A percentile compares a stretch with the other conserved stretches of the same genome.
Evolutionary conservation across 2,329 filamentous ascomycete genomes (phyloP).

Genomic region (Trichoderma simmonsii): DNA sequence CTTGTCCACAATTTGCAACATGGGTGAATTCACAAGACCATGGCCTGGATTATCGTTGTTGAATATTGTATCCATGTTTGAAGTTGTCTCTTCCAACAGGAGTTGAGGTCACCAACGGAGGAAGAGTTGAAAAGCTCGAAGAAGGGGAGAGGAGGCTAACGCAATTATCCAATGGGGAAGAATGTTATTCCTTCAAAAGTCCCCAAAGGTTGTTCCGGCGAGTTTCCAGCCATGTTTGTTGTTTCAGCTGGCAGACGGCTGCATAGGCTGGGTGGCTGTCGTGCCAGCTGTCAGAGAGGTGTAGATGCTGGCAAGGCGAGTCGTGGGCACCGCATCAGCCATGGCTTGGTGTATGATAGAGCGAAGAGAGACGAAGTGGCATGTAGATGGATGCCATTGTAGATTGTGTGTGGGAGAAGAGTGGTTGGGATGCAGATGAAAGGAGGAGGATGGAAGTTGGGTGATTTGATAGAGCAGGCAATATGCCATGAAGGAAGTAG

Average conservation of each 20-base stretch:
- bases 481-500: neutral
- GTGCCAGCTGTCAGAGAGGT: neutral
- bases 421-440: neutral
- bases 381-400: neutral
- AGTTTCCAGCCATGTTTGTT: neutral
- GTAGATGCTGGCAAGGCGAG: neutral
- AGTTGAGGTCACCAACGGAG: neutral
- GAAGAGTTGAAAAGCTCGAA: neutral
- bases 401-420: neutral
- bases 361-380: neutral
- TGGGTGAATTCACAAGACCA: neutral
- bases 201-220: neutral
- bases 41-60: neutral
- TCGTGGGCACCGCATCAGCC: neutral
- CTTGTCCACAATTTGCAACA: slow-evolving; percentile 34
- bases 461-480: neutral
- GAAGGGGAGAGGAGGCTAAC: neutral
- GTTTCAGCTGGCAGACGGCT: neutral
- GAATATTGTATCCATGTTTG: neutral
- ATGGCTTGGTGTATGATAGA: neutral
- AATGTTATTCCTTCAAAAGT: neutral
- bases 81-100: neutral
- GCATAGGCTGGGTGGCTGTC: neutral
- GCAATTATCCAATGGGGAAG: neutral
- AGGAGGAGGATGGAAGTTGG: neutral